Evolutionary conservation across 768 basidiomycete species (phyloP), one percentile per base, ranked within the genome.

Genomic region (Mycena latifolia): DNA sequence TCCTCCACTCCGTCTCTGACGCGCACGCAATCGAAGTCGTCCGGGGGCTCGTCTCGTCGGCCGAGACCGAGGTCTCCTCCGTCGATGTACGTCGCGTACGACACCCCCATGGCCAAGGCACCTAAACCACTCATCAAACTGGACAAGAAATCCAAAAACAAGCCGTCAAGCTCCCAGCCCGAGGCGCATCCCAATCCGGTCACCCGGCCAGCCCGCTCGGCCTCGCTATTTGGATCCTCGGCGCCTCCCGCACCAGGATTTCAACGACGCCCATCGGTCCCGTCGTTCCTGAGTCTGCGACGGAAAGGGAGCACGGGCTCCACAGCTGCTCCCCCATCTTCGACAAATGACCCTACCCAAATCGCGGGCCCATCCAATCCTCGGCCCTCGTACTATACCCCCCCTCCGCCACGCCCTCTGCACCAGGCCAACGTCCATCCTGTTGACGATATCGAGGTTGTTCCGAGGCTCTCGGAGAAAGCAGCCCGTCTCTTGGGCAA

Each of bases 61-160:
- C 66, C 55, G 5, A 59, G 68, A 0, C 63, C 59, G 3, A n/a
- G 61, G 24, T 69, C 68, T 12, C 68, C 68, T 33, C 60, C 63
- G n/a, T 69, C 68, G 27, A 57, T 69, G 68, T 69, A 69, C 50
- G 60, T 69, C 10, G 55, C 68, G 27, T 69, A 58, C 39, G 68
- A 69, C 12, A 43, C 43, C 17, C 2, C 29, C 0, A 12, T 22
- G 2, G 51, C 51, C 20, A 69, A 69, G 29, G 14, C 63, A 17
- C 68, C 68, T 0, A 65, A 65, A 52, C 68, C 68, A 0, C 55
- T 69, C 3, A 37, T 69, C 10, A 69, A 69, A 53, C 60, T 69
- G 29, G 63, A 69, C 25, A 69, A 69, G 31, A 69, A 67, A 31
- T 3, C 18, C 22, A 69, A 69, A 55, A n/a, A 6, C 17, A 61